Percentiles rank a stretch among this genome's conserved stretches.
Evolutionary conservation across 495 filamentous ascomycete genomes (phyloP).

Genomic region (Platismatia glauca): DNA sequence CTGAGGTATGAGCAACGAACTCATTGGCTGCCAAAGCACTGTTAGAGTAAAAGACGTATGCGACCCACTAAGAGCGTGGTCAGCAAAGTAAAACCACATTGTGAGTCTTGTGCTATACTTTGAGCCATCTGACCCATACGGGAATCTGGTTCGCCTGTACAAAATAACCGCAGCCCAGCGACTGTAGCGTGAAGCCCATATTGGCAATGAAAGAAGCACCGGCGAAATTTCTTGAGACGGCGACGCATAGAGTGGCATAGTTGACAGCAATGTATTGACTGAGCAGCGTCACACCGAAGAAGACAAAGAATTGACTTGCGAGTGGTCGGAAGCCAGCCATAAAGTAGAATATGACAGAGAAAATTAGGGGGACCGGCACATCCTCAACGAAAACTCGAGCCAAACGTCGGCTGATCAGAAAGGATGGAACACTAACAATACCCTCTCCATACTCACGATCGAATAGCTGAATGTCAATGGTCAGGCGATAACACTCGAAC

Average conservation of each 20-base stretch:
- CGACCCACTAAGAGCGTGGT: slow-evolving; percentile 29
- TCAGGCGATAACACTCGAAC: slow-evolving; percentile 63
- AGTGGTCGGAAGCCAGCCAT: slow-evolving; percentile 61
- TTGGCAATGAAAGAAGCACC: slow-evolving; percentile 58
- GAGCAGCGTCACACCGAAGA: slow-evolving; percentile 53
- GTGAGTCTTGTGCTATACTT: slow-evolving; percentile 36
- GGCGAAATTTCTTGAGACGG: slow-evolving; percentile 51
- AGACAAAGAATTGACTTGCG: slow-evolving; percentile 55
- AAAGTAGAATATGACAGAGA: slow-evolving; percentile 61
- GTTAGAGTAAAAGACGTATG: slow-evolving; percentile 56
- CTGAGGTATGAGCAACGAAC: slow-evolving; percentile 43
- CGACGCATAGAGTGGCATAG: slow-evolving; percentile 50
- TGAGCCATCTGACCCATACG: slow-evolving; percentile 64
- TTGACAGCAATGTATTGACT: slow-evolving; percentile 60
- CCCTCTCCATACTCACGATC: slow-evolving; percentile 65
- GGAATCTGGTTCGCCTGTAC: slow-evolving; percentile 62
- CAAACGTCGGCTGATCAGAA: slow-evolving; percentile 54
- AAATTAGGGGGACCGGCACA: slow-evolving; percentile 57
- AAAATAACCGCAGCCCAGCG: slow-evolving; percentile 60
- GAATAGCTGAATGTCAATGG: slow-evolving; percentile 61
- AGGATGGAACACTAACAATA: slow-evolving; percentile 57
- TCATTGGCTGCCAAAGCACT: slow-evolving; percentile 60
- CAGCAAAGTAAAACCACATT: neutral
- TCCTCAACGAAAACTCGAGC: slow-evolving; percentile 60
- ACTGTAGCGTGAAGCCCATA: slow-evolving; percentile 60